Evolutionary conservation across 2,329 filamentous ascomycete genomes (phyloP).

Genomic region (Clonostachys byssicola): DNA sequence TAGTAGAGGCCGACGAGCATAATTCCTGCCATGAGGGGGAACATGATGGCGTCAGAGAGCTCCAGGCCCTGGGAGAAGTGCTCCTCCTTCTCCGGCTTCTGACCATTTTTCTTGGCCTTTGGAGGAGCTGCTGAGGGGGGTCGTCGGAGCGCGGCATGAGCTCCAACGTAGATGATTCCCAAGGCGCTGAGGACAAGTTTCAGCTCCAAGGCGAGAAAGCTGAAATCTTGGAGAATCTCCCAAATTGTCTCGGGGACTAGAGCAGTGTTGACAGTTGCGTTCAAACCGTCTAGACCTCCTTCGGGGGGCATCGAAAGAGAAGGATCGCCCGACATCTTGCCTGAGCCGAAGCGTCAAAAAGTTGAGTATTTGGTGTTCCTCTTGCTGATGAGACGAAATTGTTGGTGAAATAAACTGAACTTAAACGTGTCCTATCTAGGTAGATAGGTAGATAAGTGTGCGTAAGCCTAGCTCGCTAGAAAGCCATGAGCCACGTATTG

Average conservation of each 20-base stretch:
- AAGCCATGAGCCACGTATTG: no score
- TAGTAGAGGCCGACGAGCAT: conserved; percentile 78
- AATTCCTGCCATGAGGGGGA: conserved; percentile 72
- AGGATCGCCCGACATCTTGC: no score
- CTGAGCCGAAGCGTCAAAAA: no score
- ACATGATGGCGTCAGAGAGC: conserved; percentile 76
- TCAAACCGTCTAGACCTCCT: not conserved
- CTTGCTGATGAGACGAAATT: no score
- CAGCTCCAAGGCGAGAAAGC: conserved; percentile 38
- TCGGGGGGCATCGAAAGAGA: not conserved
- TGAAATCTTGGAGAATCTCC: conserved; percentile 22
- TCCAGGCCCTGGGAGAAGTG: conserved; percentile 44
- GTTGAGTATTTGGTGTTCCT: no score
- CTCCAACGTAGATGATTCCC: conserved; percentile 78
- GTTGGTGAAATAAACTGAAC: no score
- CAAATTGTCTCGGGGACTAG: conserved; percentile 18
- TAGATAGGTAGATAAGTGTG: no score
- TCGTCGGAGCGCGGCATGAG: conserved; percentile 79
- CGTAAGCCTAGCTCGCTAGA: no score
- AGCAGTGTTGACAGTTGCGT: not conserved
- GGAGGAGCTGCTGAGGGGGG: conserved; percentile 70
- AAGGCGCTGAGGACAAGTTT: conserved; percentile 62
- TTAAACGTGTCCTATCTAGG: no score
- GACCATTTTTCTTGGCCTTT: conserved; percentile 26
- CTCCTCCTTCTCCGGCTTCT: conserved; percentile 38